Evolutionary conservation across 2,329 filamentous ascomycete genomes (phyloP).

Genomic region (Allantophomopsis lycopodina): DNA sequence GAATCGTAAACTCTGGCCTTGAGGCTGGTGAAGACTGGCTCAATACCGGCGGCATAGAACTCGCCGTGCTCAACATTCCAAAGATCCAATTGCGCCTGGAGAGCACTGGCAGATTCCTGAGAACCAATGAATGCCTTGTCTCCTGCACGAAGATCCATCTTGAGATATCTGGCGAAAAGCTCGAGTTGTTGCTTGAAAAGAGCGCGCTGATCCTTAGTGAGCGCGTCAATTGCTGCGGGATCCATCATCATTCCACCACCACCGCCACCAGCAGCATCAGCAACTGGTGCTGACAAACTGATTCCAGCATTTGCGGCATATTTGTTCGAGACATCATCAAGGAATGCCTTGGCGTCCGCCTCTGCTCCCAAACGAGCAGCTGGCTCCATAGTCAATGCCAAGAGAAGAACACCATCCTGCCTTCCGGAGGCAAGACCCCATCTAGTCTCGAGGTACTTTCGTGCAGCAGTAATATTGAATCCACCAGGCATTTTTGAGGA

Average conservation of each 20-base stretch:
- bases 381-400: constrained; percentile 90
- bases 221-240: constrained; percentile 85
- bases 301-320: constrained; percentile 78
- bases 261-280: constrained; percentile 56
- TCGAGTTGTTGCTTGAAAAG: constrained; percentile 98
- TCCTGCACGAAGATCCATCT: constrained; percentile 91
- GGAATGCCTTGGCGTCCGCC: constrained; percentile 78
- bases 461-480: constrained; percentile 93
- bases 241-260: constrained; percentile 98
- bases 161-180: constrained; percentile 86
- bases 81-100: constrained; percentile 86
- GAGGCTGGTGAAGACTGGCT: constrained; percentile 82
- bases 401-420: constrained; percentile 79
- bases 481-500: constrained; percentile 99
- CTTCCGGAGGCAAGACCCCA: constrained; percentile 81
- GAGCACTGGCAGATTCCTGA: constrained; percentile 71
- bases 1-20: constrained; percentile 97
- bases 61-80: constrained; percentile 96
- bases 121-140: constrained; percentile 84
- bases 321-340: constrained; percentile 80
- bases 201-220: constrained; percentile 91
- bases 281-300: constrained; percentile 63
- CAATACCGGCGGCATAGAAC: constrained; percentile 87
- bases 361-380: constrained; percentile 79
- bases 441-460: constrained; percentile 88